These are phyloP conservation scores for Leccinum barrowsii DNA, from an alignment of 768 basidiomycete species.

Conservation along the genomic window DNA sequence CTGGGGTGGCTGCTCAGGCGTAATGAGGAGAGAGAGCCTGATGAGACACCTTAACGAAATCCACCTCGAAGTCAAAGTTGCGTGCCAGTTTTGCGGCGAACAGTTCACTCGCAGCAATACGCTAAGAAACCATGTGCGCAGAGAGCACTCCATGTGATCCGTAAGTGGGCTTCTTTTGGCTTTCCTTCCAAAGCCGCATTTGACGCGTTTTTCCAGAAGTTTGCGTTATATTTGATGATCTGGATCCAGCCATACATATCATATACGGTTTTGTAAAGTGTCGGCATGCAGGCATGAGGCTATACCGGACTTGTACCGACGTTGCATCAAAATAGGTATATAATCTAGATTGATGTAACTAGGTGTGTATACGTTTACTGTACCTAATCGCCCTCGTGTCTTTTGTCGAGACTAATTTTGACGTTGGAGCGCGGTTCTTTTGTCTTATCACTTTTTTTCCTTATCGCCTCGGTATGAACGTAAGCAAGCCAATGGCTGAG, in stretches of 20 bases:
- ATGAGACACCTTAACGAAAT: conserved; percentile 25
- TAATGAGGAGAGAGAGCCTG: conserved; percentile 29
- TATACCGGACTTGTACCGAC: not conserved
- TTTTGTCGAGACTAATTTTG: not conserved
- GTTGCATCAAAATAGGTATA: not conserved
- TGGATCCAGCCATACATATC: not conserved
- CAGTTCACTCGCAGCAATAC: conserved; percentile 28
- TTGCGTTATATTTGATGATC: not conserved
- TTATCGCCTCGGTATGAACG: conserved; percentile 8
- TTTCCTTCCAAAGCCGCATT: not conserved
- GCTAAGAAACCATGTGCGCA: conserved; percentile 9
- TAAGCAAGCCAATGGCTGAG: not conserved
- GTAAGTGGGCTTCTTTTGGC: not conserved
- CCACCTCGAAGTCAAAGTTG: conserved; percentile 17
- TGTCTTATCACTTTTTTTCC: conserved; percentile 2
- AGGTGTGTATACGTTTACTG: not conserved
- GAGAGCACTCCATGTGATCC: conserved; percentile 9
- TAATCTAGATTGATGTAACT: not conserved
- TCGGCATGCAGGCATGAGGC: not conserved
- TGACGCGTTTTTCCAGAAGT: not conserved
- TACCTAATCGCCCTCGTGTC: conserved; percentile 9
- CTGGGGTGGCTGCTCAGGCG: conserved; percentile 17
- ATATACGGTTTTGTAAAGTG: not conserved
- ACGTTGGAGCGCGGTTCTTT: not conserved
- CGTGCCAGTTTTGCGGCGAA: conserved; percentile 17